Conservation (phyloP, 139 green algal genomes). For the Deuterostichococcus epilithicus region DNA sequence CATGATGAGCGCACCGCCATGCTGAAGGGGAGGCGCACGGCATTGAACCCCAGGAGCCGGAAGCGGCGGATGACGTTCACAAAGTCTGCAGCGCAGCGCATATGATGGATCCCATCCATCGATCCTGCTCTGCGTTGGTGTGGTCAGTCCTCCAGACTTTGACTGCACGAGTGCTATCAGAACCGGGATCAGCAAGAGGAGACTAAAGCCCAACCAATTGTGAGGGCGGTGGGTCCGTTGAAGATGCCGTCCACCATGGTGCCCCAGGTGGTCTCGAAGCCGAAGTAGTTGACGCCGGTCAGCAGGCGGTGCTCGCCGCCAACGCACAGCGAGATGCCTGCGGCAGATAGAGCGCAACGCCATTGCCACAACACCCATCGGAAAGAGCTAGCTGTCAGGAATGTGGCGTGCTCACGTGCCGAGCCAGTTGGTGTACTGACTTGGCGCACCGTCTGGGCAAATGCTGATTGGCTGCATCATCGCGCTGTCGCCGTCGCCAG, state of each 20-base stretch:
- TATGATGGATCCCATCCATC: background rate
- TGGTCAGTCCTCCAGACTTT: too few relatives aligned
- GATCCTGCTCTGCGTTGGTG: too few relatives aligned
- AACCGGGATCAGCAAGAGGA: too few relatives aligned
- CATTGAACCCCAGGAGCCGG: constrained; percentile 59
- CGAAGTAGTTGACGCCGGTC: background rate
- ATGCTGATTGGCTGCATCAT: background rate
- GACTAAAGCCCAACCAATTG: background rate
- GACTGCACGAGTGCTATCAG: too few relatives aligned
- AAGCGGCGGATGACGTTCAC: constrained; percentile 41
- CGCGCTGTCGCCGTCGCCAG: background rate
- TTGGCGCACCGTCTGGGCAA: background rate
- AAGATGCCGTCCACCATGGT: background rate
- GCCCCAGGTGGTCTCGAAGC: background rate
- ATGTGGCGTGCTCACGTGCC: too few relatives aligned
- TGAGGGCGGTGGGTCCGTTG: background rate
- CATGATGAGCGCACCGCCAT: constrained; percentile 9
- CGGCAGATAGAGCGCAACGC: too few relatives aligned
- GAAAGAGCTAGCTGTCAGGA: too few relatives aligned
- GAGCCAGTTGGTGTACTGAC: too few relatives aligned
- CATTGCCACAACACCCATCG: too few relatives aligned
- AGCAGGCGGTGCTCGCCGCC: background rate
- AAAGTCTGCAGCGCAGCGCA: constrained; percentile 28
- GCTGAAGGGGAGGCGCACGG: constrained; percentile 46
- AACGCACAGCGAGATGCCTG: background rate